Evolutionary conservation across 208 protist genomes (phyloP).

Genomic region (Trypanosomatidae sp.): DNA sequence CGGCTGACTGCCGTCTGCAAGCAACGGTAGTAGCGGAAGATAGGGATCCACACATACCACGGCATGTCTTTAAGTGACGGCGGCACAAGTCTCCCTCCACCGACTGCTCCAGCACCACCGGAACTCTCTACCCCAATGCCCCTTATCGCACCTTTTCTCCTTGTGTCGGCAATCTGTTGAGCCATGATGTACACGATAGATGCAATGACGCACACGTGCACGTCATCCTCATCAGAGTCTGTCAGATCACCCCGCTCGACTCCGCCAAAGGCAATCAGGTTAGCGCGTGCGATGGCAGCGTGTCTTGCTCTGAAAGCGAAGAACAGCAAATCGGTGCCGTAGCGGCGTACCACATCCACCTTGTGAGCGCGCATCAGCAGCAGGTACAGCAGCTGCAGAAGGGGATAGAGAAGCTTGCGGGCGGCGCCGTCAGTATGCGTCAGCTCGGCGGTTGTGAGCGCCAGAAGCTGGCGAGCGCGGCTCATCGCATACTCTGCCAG

Average conservation of each 20-base stretch:
- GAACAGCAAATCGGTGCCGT: slow-evolving; percentile 24
- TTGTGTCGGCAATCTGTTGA: not conserved
- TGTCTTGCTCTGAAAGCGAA: slow-evolving; percentile 10
- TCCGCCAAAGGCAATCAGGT: not conserved
- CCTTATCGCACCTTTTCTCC: not conserved
- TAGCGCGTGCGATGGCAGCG: not conserved
- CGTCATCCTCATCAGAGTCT: not conserved
- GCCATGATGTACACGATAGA: slow-evolving; percentile 1
- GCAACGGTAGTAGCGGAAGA: not conserved
- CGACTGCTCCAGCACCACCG: not conserved
- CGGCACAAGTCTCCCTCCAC: not conserved
- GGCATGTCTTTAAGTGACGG: not conserved
- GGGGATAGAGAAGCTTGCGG: not conserved
- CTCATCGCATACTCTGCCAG: slow-evolving; percentile 25
- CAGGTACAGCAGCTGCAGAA: slow-evolving; percentile 42
- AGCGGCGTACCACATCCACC: slow-evolving; percentile 33
- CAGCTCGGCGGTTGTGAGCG: slow-evolving; percentile 11
- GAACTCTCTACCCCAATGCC: not conserved
- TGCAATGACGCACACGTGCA: not conserved
- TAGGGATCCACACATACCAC: slow-evolving; percentile 10
- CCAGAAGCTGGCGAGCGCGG: slow-evolving; percentile 23
- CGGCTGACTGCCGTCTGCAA: not conserved
- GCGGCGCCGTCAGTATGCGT: not conserved
- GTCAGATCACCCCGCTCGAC: not conserved
- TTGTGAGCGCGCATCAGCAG: slow-evolving; percentile 41